Evolutionary conservation across 1,284 basidiomycete species (phyloP).

Genomic region (Cystobasidium pallidum): DNA sequence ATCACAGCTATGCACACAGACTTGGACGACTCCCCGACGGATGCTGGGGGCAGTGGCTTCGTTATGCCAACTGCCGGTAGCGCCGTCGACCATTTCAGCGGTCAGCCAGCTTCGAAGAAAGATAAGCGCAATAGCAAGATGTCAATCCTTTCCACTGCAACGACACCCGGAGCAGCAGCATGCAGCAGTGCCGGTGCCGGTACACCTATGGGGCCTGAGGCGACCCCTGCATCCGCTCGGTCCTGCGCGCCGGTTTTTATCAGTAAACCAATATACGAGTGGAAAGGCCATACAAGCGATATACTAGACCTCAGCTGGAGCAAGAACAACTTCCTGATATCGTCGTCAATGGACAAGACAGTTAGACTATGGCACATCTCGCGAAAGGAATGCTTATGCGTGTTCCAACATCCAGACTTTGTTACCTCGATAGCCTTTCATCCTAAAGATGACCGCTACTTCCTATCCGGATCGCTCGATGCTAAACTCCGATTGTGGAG

Average conservation of each 20-base stretch:
- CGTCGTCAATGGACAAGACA: slow-evolving; percentile 58
- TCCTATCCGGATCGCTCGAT: slow-evolving; percentile 57
- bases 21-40: background rate
- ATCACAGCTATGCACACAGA: slow-evolving; percentile 2
- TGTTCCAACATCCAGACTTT: slow-evolving; percentile 57
- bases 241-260: slow-evolving; percentile 49
- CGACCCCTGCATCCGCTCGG: background rate
- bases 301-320: slow-evolving; percentile 57
- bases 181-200: background rate
- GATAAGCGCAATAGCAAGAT: slow-evolving; percentile 28
- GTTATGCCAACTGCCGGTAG: background rate
- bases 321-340: slow-evolving; percentile 58
- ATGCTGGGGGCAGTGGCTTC: slow-evolving; percentile 2
- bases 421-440: slow-evolving; percentile 57
- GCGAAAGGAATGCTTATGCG: slow-evolving; percentile 55
- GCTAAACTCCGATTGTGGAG: slow-evolving; percentile 58
- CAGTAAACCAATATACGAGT: slow-evolving; percentile 53
- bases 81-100: background rate
- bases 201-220: background rate
- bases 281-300: slow-evolving; percentile 55
- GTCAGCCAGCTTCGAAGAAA: slow-evolving; percentile 7
- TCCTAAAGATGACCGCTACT: slow-evolving; percentile 56
- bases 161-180: slow-evolving; percentile 4
- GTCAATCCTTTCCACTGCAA: slow-evolving; percentile 19
- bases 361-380: slow-evolving; percentile 58